Base-by-base conservation (phyloP, 192 early-diverging fungal genomes). In the Entrophospora sp. region DNA sequence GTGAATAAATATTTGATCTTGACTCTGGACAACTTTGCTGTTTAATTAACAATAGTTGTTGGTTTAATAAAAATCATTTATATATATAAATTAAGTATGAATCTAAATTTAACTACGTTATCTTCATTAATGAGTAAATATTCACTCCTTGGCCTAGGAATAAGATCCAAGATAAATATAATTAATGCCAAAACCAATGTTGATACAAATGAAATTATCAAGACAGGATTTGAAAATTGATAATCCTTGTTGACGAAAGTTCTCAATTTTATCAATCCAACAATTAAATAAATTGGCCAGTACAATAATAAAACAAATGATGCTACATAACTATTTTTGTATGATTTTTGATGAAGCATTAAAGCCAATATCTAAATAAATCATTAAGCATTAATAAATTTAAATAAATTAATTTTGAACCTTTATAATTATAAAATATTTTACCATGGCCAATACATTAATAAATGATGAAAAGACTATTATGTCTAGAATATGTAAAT, bases 1-100 rank as follows among this genome's bases (percentile, higher is more conserved):
- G 79, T 30, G 87, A 89, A 65, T 94, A 94, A 20, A 98, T 82
- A 69, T 90, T 89, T 46, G 93, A 85, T 10, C 74, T 81, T 20
- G 84, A 85, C 67, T 96, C 94, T 5, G 93, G 92, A 46, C 79
- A 81, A 20, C 69, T 68, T 65, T 77, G 42, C 73, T 73, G 61
- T 38, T 27, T 13, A 32, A 7, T 0, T n/a, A 49, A 31, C 4
- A 30, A n/a, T 22, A n/a, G n/a, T n/a, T n/a, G n/a, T n/a, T n/a
- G n/a, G n/a, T n/a, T n/a, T n/a, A n/a, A n/a, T 36, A 28, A 12
- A 2, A 32, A 10, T 5, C 16, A 28, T 24, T 9, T 25, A 52
- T 37, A n/a, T 49, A 43, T 10, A 36, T 3, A 30, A 35, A 24
- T 37, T 25, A 42, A 34, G 27, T n/a, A 45, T 5, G 16, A 18